Evolutionary conservation across 179 eudicot genomes (phyloP).

Genomic region (Corrigiola litoralis): DNA sequence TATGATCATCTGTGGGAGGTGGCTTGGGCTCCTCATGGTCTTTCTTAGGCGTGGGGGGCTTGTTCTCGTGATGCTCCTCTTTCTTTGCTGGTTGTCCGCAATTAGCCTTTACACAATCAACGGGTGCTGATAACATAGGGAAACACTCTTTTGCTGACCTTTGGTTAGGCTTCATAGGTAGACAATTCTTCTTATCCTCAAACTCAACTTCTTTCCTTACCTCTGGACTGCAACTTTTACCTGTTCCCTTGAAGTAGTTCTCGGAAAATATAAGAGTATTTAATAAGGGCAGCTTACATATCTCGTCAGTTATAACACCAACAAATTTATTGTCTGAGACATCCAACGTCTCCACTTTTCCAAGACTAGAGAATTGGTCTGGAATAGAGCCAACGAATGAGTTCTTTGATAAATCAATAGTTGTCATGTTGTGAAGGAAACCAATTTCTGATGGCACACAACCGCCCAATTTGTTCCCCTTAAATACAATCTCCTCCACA

Average conservation of each 20-base stretch:
- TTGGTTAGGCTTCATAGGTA: conserved; percentile 40
- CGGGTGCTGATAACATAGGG: conserved; percentile 8
- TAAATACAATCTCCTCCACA: conserved; percentile 46
- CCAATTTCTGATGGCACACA: conserved; percentile 63
- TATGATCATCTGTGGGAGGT: conserved; percentile 15
- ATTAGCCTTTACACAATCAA: conserved; percentile 37
- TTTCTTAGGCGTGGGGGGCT: neutral
- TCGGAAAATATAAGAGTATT: conserved; percentile 26
- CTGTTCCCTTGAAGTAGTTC: conserved; percentile 49
- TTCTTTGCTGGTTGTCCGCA: conserved; percentile 9
- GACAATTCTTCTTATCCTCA: conserved; percentile 45
- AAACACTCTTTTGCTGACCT: conserved; percentile 33
- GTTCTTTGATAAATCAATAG: conserved; percentile 48
- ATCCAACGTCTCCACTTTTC: conserved; percentile 34
- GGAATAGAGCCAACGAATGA: conserved; percentile 54
- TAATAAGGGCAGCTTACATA: conserved; percentile 49
- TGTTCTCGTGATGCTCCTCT: neutral
- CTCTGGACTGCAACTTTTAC: conserved; percentile 23
- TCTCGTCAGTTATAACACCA: conserved; percentile 38
- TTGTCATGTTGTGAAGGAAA: conserved; percentile 23
- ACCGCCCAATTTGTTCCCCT: conserved; percentile 49
- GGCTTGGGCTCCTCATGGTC: conserved; percentile 17
- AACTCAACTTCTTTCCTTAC: conserved; percentile 19
- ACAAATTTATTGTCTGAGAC: conserved; percentile 40
- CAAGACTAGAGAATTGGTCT: conserved; percentile 24